Percentiles rank a stretch among this genome's conserved stretches.
These are phyloP conservation scores for Ceratonia siliqua DNA, from an alignment of 306 rosid genomes.

Conservation along the genomic window DNA sequence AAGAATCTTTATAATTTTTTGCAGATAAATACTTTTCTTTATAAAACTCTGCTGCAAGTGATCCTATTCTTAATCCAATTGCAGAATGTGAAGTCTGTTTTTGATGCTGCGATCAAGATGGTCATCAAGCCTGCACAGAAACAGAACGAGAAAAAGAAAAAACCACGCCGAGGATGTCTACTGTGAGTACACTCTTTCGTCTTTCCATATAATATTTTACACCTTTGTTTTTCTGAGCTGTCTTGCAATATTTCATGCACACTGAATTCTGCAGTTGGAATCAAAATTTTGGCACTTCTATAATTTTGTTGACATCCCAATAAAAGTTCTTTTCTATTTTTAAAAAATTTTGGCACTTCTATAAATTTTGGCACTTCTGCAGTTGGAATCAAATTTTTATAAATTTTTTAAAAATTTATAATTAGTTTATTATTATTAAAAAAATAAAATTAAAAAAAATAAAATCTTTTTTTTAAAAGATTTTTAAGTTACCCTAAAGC, in stretches of 20 bases:
- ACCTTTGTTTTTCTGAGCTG: not conserved
- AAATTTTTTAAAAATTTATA: no score
- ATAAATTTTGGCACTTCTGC: no score
- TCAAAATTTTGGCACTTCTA: not conserved
- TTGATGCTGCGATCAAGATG: constrained; percentile 74
- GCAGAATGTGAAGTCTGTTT: constrained; percentile 75
- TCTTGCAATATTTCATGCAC: not conserved
- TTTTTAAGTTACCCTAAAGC: no score
- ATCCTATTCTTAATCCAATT: constrained; percentile 4
- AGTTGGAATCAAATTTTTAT: no score
- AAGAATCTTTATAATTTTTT: not conserved
- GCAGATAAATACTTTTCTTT: not conserved
- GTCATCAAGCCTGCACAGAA: constrained; percentile 71
- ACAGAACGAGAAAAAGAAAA: constrained; percentile 66
- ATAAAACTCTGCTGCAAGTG: not conserved
- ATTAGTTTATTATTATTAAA: no score
- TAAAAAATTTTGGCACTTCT: no score
- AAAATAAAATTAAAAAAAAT: no score
- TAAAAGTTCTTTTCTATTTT: not conserved
- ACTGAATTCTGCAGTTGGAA: not conserved
- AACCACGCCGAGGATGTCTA: constrained; percentile 55
- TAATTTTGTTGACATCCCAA: not conserved
- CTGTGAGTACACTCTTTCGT: constrained; percentile 43
- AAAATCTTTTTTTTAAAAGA: no score
- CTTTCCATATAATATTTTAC: not conserved